A percentile compares a stretch with the other conserved stretches of the same genome.
Conservation (phyloP, 345 rosid genomes). For the Corymbia maculata region DNA sequence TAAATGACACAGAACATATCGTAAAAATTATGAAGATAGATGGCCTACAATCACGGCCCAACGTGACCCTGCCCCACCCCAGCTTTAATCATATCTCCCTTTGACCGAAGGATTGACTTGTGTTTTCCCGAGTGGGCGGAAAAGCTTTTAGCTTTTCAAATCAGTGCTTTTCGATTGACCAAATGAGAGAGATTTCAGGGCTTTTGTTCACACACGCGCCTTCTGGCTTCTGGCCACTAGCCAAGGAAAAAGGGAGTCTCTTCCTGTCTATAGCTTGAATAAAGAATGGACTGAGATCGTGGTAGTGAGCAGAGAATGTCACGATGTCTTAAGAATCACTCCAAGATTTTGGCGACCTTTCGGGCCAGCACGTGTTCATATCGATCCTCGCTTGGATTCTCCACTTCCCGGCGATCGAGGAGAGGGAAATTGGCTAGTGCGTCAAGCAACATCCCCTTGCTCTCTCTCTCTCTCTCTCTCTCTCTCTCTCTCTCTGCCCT, state of each 20-base stretch:
- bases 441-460: constrained; percentile 51
- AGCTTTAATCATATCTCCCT: not conserved
- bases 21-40: not conserved
- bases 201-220: not conserved
- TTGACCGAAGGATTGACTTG: not conserved
- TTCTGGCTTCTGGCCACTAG: not conserved
- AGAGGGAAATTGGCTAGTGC: constrained; percentile 26
- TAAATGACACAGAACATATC: not conserved
- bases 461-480: constrained; percentile 24
- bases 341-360: constrained; percentile 14
- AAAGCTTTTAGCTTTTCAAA: not conserved
- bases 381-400: not conserved
- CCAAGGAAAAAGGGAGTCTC: not conserved
- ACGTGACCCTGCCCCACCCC: not conserved
- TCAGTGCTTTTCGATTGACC: not conserved
- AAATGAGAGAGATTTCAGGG: not conserved
- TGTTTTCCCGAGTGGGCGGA: not conserved
- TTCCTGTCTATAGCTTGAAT: not conserved
- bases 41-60: not conserved
- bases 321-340: constrained; percentile 39
- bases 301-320: not conserved
- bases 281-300: not conserved
- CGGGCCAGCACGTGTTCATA: constrained; percentile 11
- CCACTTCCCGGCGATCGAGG: not conserved
- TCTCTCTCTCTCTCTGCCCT: constrained; percentile 9